Conservation (phyloP, 2,329 filamentous ascomycete genomes). For the Stagonosporopsis rhizophila region DNA sequence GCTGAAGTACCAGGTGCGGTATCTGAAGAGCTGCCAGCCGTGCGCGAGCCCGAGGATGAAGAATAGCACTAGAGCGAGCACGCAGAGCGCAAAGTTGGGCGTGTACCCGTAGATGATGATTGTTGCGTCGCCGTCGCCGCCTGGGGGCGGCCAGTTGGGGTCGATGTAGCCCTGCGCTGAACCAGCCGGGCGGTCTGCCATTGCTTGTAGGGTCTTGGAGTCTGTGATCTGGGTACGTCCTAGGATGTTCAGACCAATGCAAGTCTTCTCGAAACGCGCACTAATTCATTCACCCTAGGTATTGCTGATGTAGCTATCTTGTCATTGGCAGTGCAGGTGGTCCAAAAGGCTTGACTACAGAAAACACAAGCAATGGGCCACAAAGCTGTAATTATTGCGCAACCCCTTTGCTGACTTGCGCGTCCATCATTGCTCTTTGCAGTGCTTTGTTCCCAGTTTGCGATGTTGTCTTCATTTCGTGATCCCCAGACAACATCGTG, state of each 20-base stretch:
- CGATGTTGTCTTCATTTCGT: background rate
- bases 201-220: background rate
- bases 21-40: slow-evolving; percentile 52
- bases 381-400: background rate
- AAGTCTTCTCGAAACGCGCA: background rate
- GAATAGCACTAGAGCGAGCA: slow-evolving; percentile 53
- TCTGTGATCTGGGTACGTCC: background rate
- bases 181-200: slow-evolving; percentile 9
- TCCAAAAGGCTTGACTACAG: no score
- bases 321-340: background rate
- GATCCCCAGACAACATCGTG: slow-evolving; percentile 4
- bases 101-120: slow-evolving; percentile 50
- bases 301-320: background rate
- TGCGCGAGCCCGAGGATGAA: slow-evolving; percentile 51
- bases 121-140: slow-evolving; percentile 54
- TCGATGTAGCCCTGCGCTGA: slow-evolving; percentile 54
- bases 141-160: slow-evolving; percentile 60
- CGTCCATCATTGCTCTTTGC: background rate
- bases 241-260: background rate
- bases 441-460: background rate
- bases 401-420: background rate
- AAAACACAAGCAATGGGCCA: no score
- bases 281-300: background rate
- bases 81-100: slow-evolving; percentile 49
- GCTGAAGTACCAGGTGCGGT: slow-evolving; percentile 54